A percentile compares a stretch with the other conserved stretches of the same genome.
phyloP scores from a whole-genome alignment of 495 filamentous ascomycete genomes.

The Neurospora sp. region DNA sequence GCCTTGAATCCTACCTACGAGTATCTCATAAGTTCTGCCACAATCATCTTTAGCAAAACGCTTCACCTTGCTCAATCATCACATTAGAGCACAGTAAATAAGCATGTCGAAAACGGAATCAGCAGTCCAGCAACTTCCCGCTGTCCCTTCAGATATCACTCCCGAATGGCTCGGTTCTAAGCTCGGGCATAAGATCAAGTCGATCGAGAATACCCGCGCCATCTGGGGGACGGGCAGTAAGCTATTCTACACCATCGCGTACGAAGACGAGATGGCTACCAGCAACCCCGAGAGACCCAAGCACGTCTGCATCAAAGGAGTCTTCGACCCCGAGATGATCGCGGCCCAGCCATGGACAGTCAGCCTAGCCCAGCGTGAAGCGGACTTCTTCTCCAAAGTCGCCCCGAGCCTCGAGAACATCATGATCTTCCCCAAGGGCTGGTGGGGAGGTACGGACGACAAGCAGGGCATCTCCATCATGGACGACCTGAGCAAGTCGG shows the following conservation, averaged over 20 bases:
- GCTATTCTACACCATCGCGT: constrained; percentile 19
- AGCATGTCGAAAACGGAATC: constrained; percentile 3
- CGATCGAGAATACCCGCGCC: constrained; percentile 11
- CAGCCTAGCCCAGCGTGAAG: constrained; percentile 23
- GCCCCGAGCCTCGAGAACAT: constrained; percentile 20
- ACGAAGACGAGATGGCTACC: constrained; percentile 8
- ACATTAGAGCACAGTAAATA: background rate
- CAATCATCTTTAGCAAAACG: background rate
- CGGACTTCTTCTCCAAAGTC: constrained; percentile 23
- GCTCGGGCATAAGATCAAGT: constrained; percentile 22
- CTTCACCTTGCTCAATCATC: background rate
- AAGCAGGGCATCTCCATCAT: constrained; percentile 26
- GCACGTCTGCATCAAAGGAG: constrained; percentile 24
- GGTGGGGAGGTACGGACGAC: constrained; percentile 19
- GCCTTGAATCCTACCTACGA: background rate
- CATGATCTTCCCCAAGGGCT: constrained; percentile 24
- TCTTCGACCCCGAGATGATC: constrained; percentile 23
- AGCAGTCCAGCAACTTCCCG: constrained; percentile 4
- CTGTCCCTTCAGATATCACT: constrained; percentile 15
- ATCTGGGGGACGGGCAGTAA: constrained; percentile 25
- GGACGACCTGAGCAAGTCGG: constrained; percentile 19
- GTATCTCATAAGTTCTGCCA: background rate
- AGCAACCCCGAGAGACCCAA: constrained; percentile 8
- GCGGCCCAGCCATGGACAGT: constrained; percentile 22
- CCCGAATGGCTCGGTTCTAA: constrained; percentile 16